Evolutionary conservation across 73 alveolate genomes (phyloP).

Genomic region (Durusdinium trenchii): DNA sequence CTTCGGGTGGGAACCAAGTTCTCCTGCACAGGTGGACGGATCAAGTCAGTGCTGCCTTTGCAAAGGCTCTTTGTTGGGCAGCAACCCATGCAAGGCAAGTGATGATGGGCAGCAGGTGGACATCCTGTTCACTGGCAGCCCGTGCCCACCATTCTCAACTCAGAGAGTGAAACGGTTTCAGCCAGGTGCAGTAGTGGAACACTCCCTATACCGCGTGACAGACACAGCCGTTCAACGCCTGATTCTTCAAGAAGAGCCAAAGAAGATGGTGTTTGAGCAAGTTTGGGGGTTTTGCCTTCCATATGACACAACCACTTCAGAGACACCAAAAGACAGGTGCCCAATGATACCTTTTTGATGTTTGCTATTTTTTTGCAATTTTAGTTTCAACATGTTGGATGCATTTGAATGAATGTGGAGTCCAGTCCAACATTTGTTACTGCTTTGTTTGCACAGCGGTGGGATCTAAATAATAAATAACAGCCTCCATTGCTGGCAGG

Average conservation of each 20-base stretch:
- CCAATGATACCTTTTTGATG: background rate
- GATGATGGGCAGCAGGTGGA: background rate
- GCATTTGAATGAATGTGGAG: background rate
- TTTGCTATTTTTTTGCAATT: background rate
- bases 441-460: background rate
- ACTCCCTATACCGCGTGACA: background rate
- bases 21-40: too few species aligned
- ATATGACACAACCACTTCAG: background rate
- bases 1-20: too few species aligned
- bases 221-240: background rate
- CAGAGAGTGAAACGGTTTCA: background rate
- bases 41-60: background rate
- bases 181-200: background rate
- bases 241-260: background rate
- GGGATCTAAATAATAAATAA: background rate
- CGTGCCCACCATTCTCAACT: background rate
- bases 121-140: slow-evolving; percentile 22
- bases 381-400: background rate
- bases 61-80: background rate
- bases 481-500: background rate
- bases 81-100: background rate
- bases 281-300: slow-evolving; percentile 12
- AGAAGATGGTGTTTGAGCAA: background rate
- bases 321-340: background rate
- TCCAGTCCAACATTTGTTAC: background rate